phyloP scores from a whole-genome alignment of 805 yeast species.

The Yarrowia sp. region DNA sequence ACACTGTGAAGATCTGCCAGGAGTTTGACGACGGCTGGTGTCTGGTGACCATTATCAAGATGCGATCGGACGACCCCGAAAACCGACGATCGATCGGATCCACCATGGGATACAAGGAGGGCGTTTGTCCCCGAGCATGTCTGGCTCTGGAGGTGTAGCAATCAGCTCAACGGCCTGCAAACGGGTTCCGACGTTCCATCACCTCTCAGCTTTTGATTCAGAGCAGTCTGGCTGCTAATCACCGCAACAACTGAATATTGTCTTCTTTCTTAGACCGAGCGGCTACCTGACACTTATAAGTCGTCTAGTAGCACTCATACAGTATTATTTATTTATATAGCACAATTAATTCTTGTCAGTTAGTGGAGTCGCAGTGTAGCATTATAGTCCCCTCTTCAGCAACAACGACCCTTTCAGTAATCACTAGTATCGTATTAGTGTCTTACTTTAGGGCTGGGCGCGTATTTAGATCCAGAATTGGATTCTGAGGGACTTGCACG shows the following conservation, averaged over 20 bases:
- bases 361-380: too few species aligned
- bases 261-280: constrained; percentile 25
- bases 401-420: not conserved
- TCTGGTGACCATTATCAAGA: constrained; percentile 57
- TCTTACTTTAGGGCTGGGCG: not conserved
- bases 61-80: constrained; percentile 36
- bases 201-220: not conserved
- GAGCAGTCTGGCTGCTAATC: constrained; percentile 1
- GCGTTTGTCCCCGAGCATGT: constrained; percentile 29
- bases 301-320: constrained; percentile 5
- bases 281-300: not conserved
- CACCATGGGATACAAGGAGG: constrained; percentile 27
- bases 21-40: constrained; percentile 96
- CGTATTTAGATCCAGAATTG: not conserved
- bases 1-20: constrained; percentile 74
- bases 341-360: constrained; percentile 29
- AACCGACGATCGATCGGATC: constrained; percentile 33
- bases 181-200: not conserved
- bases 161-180: not conserved
- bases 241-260: constrained; percentile 27
- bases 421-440: not conserved
- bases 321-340: constrained; percentile 33
- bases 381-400: not conserved
- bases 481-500: not conserved
- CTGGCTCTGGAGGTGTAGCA: constrained; percentile 29